A percentile compares a stretch with the other conserved stretches of the same genome.
phyloP scores from a whole-genome alignment of 495 filamentous ascomycete genomes.

The Penicillium bialowiezense region DNA sequence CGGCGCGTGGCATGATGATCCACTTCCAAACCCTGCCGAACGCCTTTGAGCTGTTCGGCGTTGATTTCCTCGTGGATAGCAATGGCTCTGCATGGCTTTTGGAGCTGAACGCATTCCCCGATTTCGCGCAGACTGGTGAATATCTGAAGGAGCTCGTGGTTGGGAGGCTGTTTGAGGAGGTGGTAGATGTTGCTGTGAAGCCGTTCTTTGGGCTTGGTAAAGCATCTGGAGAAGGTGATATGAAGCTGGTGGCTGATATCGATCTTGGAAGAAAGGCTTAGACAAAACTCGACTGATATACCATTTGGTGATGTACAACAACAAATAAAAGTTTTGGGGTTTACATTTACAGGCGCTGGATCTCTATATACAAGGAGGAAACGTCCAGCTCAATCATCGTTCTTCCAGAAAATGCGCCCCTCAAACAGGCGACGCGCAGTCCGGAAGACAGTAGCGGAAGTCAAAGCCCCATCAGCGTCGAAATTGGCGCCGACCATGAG shows the following conservation, averaged over 20 bases:
- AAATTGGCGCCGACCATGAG: constrained; percentile 53
- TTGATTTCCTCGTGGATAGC: constrained; percentile 84
- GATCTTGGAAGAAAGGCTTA: constrained; percentile 54
- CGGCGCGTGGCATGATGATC: constrained; percentile 72
- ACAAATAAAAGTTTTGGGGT: constrained; percentile 1
- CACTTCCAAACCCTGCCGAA: constrained; percentile 90
- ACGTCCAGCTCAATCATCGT: constrained; percentile 16
- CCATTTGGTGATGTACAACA: constrained; percentile 5
- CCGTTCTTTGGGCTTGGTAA: constrained; percentile 53
- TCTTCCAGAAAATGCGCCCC: constrained; percentile 53
- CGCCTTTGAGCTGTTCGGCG: constrained; percentile 86
- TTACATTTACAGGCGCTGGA: too few species aligned
- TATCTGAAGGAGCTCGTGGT: constrained; percentile 64
- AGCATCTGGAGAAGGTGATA: constrained; percentile 27
- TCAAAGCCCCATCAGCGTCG: constrained; percentile 35
- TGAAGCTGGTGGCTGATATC: constrained; percentile 58
- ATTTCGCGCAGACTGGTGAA: constrained; percentile 87
- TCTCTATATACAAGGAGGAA: too few species aligned
- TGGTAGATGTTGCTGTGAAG: constrained; percentile 62
- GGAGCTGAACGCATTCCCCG: constrained; percentile 96
- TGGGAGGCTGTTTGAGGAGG: constrained; percentile 69
- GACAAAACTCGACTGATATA: constrained; percentile 4
- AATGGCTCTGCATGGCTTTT: constrained; percentile 65
- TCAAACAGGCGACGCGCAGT: constrained; percentile 58
- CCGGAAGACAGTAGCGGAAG: constrained; percentile 50